Conservation (phyloP, 1,139 yeast species). For the Hyphopichia wangnamkhiaoensis region DNA sequence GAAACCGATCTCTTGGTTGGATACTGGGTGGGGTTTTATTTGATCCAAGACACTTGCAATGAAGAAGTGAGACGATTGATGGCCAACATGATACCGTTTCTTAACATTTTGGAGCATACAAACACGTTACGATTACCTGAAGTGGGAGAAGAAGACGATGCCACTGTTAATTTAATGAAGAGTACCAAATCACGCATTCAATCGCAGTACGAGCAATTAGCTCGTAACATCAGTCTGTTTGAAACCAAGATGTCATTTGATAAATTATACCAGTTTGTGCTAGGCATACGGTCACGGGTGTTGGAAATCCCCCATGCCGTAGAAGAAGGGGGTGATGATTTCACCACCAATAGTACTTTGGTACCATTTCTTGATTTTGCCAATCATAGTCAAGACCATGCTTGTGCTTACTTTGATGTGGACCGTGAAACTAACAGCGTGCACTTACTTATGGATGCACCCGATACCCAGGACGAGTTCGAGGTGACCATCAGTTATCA, state of each 20-base stretch:
- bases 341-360: slow-evolving; percentile 51
- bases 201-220: slow-evolving; percentile 18
- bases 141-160: slow-evolving; percentile 12
- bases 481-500: slow-evolving; percentile 50
- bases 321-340: slow-evolving; percentile 28
- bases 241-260: slow-evolving; percentile 21
- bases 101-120: neutral
- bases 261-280: slow-evolving; percentile 40
- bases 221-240: slow-evolving; percentile 17
- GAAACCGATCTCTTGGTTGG: neutral
- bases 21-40: neutral
- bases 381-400: slow-evolving; percentile 49
- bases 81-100: neutral
- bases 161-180: slow-evolving; percentile 24
- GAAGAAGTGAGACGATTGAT: too few relatives aligned
- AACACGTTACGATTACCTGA: neutral
- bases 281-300: slow-evolving; percentile 58
- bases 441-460: slow-evolving; percentile 23
- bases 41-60: neutral
- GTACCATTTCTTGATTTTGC: slow-evolving; percentile 71
- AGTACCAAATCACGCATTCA: slow-evolving; percentile 19
- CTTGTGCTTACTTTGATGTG: slow-evolving; percentile 64
- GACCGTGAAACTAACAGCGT: slow-evolving; percentile 51
- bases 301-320: slow-evolving; percentile 58
- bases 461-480: slow-evolving; percentile 14